Conservation (phyloP, 768 basidiomycete genomes). For the Pulveroboletus sp. region DNA sequence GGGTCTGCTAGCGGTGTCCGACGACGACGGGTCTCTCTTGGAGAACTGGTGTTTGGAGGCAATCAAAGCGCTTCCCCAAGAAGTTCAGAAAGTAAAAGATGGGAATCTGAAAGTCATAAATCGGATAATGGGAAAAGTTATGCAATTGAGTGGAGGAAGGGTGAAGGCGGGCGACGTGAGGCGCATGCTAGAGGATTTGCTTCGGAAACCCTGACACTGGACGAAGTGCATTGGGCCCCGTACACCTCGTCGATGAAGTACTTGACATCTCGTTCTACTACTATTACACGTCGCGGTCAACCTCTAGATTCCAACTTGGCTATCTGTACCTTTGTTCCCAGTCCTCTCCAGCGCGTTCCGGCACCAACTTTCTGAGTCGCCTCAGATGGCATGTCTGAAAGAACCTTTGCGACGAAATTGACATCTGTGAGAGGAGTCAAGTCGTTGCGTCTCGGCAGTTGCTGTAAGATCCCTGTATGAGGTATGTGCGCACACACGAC, state of each 20-base stretch:
- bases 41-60: constrained; percentile 55
- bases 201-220: constrained; percentile 18
- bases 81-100: constrained; percentile 56
- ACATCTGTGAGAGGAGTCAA: constrained; percentile 84
- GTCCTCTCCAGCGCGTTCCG: constrained; percentile 80
- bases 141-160: constrained; percentile 71
- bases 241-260: not conserved
- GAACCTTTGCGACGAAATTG: constrained; percentile 70
- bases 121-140: constrained; percentile 48
- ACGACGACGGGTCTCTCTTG: constrained; percentile 37
- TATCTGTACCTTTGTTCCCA: constrained; percentile 64
- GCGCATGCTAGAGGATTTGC: constrained; percentile 44
- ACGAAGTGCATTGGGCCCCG: no score
- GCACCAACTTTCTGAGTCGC: constrained; percentile 59
- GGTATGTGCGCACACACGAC: not conserved
- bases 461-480: constrained; percentile 34
- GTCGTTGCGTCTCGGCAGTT: constrained; percentile 70
- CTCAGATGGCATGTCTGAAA: constrained; percentile 57
- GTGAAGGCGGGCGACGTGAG: constrained; percentile 66
- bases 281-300: constrained; percentile 1
- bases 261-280: not conserved
- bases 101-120: constrained; percentile 77
- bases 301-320: constrained; percentile 18
- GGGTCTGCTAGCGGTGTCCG: constrained; percentile 40
- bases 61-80: constrained; percentile 59